Evolutionary conservation across 169 alveolate genomes (phyloP).

Genomic region (Babesia sp.): DNA sequence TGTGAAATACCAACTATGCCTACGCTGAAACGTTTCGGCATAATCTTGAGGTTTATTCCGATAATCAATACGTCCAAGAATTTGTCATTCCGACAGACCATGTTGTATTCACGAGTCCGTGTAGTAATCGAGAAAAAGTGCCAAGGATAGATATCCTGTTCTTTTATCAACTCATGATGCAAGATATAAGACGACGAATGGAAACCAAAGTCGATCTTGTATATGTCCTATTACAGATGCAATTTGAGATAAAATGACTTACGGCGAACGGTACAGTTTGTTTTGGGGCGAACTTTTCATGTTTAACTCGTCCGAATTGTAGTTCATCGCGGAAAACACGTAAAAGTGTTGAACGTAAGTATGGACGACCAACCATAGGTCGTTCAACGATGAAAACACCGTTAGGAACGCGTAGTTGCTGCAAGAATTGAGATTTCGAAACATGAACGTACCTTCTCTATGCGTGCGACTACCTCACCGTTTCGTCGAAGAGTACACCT

Average conservation of each 20-base stretch:
- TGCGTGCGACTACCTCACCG: slow-evolving; percentile 8
- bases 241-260: not conserved
- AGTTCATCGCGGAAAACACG: not conserved
- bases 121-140: slow-evolving; percentile 31
- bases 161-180: not conserved
- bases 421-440: not conserved
- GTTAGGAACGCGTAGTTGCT: slow-evolving; percentile 12
- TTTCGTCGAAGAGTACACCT: not conserved
- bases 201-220: slow-evolving; percentile 24
- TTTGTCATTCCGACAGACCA: slow-evolving; percentile 2
- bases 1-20: slow-evolving; percentile 13
- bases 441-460: slow-evolving; percentile 4
- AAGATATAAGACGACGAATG: slow-evolving; percentile 16
- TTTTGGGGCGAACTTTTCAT: not conserved
- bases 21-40: slow-evolving; percentile 4
- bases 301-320: slow-evolving; percentile 20
- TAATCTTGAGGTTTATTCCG: slow-evolving; percentile 14
- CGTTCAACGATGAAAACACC: slow-evolving; percentile 1
- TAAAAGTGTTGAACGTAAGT: not conserved
- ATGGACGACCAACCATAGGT: not conserved
- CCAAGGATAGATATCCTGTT: slow-evolving; percentile 8
- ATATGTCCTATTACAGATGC: not conserved
- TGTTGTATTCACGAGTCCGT: slow-evolving; percentile 11
- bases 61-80: slow-evolving; percentile 16
- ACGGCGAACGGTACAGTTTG: not conserved